Base-by-base conservation (phyloP, 768 basidiomycete genomes). In the Termitomyces eurrhizus region DNA sequence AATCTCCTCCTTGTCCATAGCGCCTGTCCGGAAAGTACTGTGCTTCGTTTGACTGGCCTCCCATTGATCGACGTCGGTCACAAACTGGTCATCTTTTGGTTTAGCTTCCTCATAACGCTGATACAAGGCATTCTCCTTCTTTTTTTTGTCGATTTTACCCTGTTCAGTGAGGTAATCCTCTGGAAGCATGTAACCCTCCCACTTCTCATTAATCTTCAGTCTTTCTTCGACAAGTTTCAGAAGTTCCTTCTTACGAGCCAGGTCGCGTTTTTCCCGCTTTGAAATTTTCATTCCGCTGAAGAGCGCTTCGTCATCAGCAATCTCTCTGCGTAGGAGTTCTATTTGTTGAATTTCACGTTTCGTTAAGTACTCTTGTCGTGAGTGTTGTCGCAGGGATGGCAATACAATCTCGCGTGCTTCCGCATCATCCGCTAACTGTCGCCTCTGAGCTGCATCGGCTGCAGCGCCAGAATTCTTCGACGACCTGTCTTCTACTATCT, bases 81-180 rank as follows among this genome's bases (percentile, higher is more conserved):
- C 86, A 71, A 98, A 98, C 67, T 95, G 89, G 70, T 94, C 94
- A 62, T 93, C 93, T 71, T 93, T 91, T 0, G 87, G 89, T 70
- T 90, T 92, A 9, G 89, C 89, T 56, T 99, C 97, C 68, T 97
- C 92, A 69, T 99, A 98, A 42, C 97, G 93, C 67, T 90, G 83
- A 72, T 97, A 98, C 55, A 99, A 73, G 0, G 90, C 95, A 64
- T 89, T 89, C 70, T 94, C 86, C 70, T 97, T 95, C 76, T 92
- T 93, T 80, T 97, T 95, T 76, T 87, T 90, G 82, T 98, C 95
- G 62, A 99, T 94, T 76, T 95, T 97, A 33, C 97, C 97, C 72
- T 98, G 95, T 68, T 96, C 96, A 0, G 97, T 99, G 67, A 98
- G 83, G 71, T 99, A 99, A 73, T 98, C 97, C 66, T 98, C 97